Conservation (phyloP, 148 eudicot species). For the Camellia sinensis region DNA sequence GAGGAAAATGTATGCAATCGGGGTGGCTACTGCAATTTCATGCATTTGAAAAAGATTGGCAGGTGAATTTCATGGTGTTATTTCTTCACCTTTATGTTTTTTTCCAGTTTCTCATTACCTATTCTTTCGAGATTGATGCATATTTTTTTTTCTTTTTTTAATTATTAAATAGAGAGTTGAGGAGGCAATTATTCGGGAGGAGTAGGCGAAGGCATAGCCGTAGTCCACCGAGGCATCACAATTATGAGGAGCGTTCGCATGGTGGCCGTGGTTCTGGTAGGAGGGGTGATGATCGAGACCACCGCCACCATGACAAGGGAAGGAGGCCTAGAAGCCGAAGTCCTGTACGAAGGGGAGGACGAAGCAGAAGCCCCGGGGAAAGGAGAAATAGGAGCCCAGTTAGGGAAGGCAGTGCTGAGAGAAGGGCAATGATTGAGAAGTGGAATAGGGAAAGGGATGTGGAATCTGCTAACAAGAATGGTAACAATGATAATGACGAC, state of each 20-base stretch:
- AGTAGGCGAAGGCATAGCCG: constrained; percentile 62
- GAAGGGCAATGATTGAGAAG: constrained; percentile 93
- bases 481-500: constrained; percentile 28
- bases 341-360: constrained; percentile 73
- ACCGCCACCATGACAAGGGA: constrained; percentile 59
- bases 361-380: constrained; percentile 86
- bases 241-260: constrained; percentile 60
- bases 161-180: constrained; percentile 56
- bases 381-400: constrained; percentile 77
- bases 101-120: background rate
- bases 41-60: constrained; percentile 95
- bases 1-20: constrained; percentile 90
- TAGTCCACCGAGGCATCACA: constrained; percentile 65
- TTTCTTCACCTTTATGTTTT: background rate
- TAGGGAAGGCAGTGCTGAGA: constrained; percentile 92
- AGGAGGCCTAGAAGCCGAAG: constrained; percentile 91
- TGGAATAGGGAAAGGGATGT: constrained; percentile 87
- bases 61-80: constrained; percentile 40
- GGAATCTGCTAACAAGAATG: constrained; percentile 35
- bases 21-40: constrained; percentile 94
- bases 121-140: background rate
- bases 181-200: constrained; percentile 80
- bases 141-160: background rate
- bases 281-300: constrained; percentile 64
- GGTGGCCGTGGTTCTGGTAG: constrained; percentile 78